Conservation (phyloP, 148 eudicot genomes). For the Amaranthus palmeri region DNA sequence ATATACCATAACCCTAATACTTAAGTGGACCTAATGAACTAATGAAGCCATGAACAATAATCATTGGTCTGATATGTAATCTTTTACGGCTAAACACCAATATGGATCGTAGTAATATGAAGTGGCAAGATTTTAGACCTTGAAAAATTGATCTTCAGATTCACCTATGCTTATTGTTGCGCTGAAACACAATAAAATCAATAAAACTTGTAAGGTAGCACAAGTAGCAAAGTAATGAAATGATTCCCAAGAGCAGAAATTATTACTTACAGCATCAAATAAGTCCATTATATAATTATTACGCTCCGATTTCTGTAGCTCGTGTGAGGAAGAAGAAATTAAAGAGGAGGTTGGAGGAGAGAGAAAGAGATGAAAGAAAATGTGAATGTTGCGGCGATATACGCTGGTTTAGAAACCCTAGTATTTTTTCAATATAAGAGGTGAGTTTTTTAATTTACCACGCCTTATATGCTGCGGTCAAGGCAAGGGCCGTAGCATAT, state of each 20-base stretch:
- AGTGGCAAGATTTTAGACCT: constrained; percentile 12
- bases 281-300: constrained; percentile 11
- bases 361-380: too few relatives aligned
- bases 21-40: too few relatives aligned
- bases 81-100: background rate
- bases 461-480: too few relatives aligned
- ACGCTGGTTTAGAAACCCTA: too few relatives aligned
- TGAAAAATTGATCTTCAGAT: constrained; percentile 13
- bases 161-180: constrained; percentile 13
- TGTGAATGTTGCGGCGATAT: too few relatives aligned
- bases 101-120: background rate
- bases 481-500: too few relatives aligned
- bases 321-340: background rate
- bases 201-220: background rate
- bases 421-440: too few relatives aligned
- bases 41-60: too few relatives aligned
- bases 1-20: too few relatives aligned
- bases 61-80: background rate
- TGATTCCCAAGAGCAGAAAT: background rate
- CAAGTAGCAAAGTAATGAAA: background rate
- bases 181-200: constrained; percentile 8
- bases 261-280: constrained; percentile 26
- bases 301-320: constrained; percentile 2
- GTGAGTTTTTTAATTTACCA: too few relatives aligned
- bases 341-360: too few relatives aligned